phyloP scores from a whole-genome alignment of 1,284 basidiomycete species.

The Heliocybe sulcata region DNA sequence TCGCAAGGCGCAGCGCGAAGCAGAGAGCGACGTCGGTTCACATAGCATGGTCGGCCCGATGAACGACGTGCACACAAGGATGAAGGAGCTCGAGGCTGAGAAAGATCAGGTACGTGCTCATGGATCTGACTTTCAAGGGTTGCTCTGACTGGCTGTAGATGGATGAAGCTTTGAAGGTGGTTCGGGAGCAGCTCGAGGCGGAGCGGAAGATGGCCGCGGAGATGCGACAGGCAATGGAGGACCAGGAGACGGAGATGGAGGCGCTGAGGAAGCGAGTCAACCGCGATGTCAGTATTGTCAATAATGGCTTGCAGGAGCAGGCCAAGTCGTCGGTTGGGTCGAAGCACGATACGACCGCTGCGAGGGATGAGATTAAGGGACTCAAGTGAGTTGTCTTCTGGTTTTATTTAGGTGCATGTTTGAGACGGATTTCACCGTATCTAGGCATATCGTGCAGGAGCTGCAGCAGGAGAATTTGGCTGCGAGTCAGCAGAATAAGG shows the following conservation, averaged over 20 bases:
- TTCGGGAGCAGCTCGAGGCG: constrained; percentile 28
- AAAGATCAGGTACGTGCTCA: neutral
- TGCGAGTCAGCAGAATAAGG: constrained; percentile 58
- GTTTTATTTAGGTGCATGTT: neutral
- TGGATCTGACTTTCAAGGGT: neutral
- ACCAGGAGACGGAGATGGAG: constrained; percentile 47
- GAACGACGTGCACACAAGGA: neutral
- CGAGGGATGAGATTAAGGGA: constrained; percentile 64
- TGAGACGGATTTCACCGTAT: constrained; percentile 3
- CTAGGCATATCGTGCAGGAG: constrained; percentile 81
- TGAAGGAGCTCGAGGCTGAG: neutral
- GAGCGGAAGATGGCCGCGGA: constrained; percentile 25
- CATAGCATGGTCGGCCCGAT: neutral
- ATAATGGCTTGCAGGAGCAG: constrained; percentile 27
- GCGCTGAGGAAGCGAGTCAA: constrained; percentile 46
- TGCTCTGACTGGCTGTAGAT: neutral
- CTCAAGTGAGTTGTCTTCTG: constrained; percentile 50
- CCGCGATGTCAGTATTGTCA: constrained; percentile 45
- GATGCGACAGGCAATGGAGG: constrained; percentile 36
- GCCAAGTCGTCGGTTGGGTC: constrained; percentile 28
- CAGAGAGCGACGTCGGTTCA: neutral
- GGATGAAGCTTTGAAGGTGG: neutral
- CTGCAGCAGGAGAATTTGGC: constrained; percentile 75
- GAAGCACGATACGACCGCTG: constrained; percentile 43
- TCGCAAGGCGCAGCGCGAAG: constrained; percentile 14